These are phyloP conservation scores for Butyriboletus loyo DNA, from an alignment of 768 basidiomycete species.

Conservation along the genomic window DNA sequence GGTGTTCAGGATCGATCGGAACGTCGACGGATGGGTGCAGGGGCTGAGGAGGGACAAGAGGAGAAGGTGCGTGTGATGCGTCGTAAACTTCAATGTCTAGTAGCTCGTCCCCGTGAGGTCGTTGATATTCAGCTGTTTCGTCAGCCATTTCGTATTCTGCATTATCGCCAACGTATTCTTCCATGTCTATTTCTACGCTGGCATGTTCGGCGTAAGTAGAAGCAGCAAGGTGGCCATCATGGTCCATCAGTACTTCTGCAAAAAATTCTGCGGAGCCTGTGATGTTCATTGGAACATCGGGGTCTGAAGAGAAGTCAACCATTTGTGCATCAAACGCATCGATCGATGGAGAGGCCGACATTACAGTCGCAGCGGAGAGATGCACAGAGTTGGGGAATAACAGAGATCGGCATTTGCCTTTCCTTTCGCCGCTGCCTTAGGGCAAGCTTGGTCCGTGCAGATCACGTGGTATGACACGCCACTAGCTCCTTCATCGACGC, in stretches of 20 bases:
- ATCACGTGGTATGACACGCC: constrained; percentile 21
- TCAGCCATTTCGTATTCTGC: constrained; percentile 48
- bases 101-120: constrained; percentile 25
- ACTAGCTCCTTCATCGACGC: not conserved
- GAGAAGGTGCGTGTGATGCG: constrained; percentile 33
- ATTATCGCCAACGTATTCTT: constrained; percentile 45
- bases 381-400: constrained; percentile 15
- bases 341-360: constrained; percentile 33
- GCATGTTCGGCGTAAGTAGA: constrained; percentile 31
- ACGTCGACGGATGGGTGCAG: constrained; percentile 16
- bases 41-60: constrained; percentile 15
- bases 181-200: constrained; percentile 68
- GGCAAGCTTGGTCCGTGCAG: constrained; percentile 33
- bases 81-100: constrained; percentile 43
- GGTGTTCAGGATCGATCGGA: constrained; percentile 15
- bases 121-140: constrained; percentile 29
- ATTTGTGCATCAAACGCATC: constrained; percentile 63
- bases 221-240: constrained; percentile 39
- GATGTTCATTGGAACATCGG: constrained; percentile 59
- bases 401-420: constrained; percentile 16
- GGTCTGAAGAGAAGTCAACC: constrained; percentile 55
- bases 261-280: constrained; percentile 44
- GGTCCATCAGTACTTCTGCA: constrained; percentile 58
- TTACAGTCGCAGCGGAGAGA: constrained; percentile 14
- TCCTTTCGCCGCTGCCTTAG: constrained; percentile 14